Percentiles rank a stretch among this genome's conserved stretches.
Evolutionary conservation across 2,329 filamentous ascomycete genomes (phyloP).

Genomic region (Fusarium chaquense): DNA sequence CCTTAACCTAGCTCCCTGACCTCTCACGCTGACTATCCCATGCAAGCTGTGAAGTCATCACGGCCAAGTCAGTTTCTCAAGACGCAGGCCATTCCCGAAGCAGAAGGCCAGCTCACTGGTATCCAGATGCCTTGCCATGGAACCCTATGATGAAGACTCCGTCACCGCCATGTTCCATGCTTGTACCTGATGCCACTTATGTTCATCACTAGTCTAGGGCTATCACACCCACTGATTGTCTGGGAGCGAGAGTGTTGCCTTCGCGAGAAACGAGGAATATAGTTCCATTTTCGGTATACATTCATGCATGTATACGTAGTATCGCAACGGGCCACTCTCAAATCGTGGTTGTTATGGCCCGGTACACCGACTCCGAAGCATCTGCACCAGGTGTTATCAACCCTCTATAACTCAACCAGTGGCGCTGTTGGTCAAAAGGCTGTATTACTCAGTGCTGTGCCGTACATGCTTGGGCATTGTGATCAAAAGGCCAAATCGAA

Average conservation of each 20-base stretch:
- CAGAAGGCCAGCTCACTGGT: constrained; percentile 51
- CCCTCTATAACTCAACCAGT: background rate
- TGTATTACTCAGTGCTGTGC: background rate
- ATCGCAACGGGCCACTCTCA: constrained; percentile 27
- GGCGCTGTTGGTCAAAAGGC: background rate
- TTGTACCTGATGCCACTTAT: constrained; percentile 26
- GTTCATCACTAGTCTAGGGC: constrained; percentile 24
- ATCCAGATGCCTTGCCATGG: constrained; percentile 38
- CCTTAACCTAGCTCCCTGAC: constrained; percentile 13
- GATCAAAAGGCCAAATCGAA: background rate
- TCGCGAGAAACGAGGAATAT: constrained; percentile 19
- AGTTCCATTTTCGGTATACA: constrained; percentile 8
- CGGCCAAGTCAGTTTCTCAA: constrained; percentile 42
- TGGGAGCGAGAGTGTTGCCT: constrained; percentile 23
- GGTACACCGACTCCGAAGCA: background rate
- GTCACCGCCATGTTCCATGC: constrained; percentile 34
- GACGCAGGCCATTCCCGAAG: constrained; percentile 51
- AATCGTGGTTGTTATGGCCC: constrained; percentile 6
- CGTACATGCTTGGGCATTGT: background rate
- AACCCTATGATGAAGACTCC: constrained; percentile 41
- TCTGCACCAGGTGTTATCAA: background rate
- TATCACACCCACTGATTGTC: constrained; percentile 19
- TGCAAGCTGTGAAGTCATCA: constrained; percentile 48
- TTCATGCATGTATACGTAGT: constrained; percentile 4
- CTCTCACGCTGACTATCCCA: constrained; percentile 40